A percentile compares a stretch with the other conserved stretches of the same genome.
Conservation (phyloP, 2,329 filamentous ascomycete genomes). For the Alternaria sp. region DNA sequence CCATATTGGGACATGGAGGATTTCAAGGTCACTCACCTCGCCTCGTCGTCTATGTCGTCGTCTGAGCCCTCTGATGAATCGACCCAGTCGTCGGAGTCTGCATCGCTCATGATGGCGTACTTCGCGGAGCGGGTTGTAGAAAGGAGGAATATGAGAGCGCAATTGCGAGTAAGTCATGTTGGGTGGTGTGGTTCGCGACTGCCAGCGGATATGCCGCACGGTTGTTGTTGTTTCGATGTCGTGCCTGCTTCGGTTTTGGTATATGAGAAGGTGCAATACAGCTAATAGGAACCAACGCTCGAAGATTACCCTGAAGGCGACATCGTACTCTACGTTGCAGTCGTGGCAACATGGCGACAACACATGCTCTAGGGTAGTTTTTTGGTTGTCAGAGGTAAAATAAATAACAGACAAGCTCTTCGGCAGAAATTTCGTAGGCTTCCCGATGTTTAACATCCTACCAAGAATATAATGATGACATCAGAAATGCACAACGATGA, state of each 20-base stretch:
- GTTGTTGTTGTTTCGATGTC: not conserved
- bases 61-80: not conserved
- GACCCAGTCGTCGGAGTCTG: conserved; percentile 4
- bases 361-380: too few relatives aligned
- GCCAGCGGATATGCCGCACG: not conserved
- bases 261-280: not conserved
- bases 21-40: not conserved
- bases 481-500: not conserved
- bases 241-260: not conserved
- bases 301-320: not conserved
- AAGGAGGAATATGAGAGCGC: not conserved
- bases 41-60: not conserved
- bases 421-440: too few relatives aligned
- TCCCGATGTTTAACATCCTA: not conserved
- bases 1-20: not conserved
- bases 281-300: not conserved
- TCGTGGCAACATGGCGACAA: not conserved
- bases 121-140: not conserved
- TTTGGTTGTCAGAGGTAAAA: too few relatives aligned
- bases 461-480: not conserved
- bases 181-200: not conserved
- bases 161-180: not conserved
- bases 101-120: not conserved
- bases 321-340: not conserved
- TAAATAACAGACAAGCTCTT: too few relatives aligned